These are phyloP conservation scores for Russula lepida DNA, from an alignment of 768 basidiomycete species.

Conservation along the genomic window DNA sequence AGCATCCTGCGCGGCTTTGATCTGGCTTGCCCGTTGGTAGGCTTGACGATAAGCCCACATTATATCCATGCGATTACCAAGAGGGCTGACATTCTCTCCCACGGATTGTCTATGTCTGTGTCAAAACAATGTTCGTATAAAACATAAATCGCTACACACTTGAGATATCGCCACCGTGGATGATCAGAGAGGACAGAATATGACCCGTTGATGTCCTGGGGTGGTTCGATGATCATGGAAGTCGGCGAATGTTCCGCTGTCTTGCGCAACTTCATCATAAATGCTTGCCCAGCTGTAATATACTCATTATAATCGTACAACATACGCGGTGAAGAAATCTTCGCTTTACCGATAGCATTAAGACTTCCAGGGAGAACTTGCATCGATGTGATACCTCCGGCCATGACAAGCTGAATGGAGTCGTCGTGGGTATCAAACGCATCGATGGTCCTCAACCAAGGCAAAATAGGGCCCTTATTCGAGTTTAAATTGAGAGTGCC, in stretches of 20 bases:
- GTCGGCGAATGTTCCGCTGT: slow-evolving; percentile 67
- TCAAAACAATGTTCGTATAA: not conserved
- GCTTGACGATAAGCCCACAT: slow-evolving; percentile 75
- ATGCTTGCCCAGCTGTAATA: slow-evolving; percentile 71
- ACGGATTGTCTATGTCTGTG: slow-evolving; percentile 28
- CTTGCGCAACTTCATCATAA: slow-evolving; percentile 75
- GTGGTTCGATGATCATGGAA: slow-evolving; percentile 82
- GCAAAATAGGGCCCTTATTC: slow-evolving; percentile 54
- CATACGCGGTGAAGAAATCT: not conserved
- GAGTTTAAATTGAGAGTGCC: slow-evolving; percentile 59
- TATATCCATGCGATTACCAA: slow-evolving; percentile 57
- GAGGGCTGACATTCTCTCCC: slow-evolving; percentile 10
- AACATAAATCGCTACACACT: slow-evolving; percentile 35
- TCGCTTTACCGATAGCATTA: slow-evolving; percentile 57
- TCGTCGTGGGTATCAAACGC: slow-evolving; percentile 83
- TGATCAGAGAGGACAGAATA: slow-evolving; percentile 32
- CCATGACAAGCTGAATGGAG: slow-evolving; percentile 59
- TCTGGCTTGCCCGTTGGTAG: slow-evolving; percentile 61
- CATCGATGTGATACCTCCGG: slow-evolving; percentile 83
- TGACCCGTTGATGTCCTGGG: slow-evolving; percentile 49
- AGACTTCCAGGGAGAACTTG: slow-evolving; percentile 72
- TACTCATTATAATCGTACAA: slow-evolving; percentile 13
- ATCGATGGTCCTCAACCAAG: slow-evolving; percentile 78
- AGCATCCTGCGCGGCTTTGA: slow-evolving; percentile 60
- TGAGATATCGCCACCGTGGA: slow-evolving; percentile 73